Percentiles rank a stretch among this genome's conserved stretches.
phyloP scores from a whole-genome alignment of 164 flowering plant species.

The Macadamia tetraphylla region DNA sequence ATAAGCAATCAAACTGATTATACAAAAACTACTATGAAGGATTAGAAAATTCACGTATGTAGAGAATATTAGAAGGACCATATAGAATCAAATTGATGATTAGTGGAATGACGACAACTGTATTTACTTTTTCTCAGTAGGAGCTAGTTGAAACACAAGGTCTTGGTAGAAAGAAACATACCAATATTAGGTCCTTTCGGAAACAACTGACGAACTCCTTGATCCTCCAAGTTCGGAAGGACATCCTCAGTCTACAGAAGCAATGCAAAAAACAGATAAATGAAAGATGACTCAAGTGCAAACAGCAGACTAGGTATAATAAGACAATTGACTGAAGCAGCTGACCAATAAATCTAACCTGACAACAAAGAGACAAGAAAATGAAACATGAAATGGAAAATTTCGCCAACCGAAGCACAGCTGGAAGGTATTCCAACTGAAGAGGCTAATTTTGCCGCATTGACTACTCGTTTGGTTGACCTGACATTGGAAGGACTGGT shows the following conservation, averaged over 20 bases:
- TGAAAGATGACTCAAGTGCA: not conserved
- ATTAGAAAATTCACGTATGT: no score
- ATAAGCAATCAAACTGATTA: no score
- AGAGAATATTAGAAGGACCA: no score
- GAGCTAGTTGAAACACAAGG: not conserved
- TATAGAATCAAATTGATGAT: no score
- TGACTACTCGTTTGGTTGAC: no score
- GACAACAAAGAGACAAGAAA: not conserved
- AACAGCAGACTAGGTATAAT: not conserved
- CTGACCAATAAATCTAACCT: not conserved
- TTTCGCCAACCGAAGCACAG: not conserved
- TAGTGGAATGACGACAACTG: not conserved
- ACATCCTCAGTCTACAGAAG: conserved; percentile 74
- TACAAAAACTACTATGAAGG: no score
- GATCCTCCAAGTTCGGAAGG: conserved; percentile 92
- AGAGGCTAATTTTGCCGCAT: no score
- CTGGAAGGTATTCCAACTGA: not conserved
- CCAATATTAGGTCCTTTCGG: conserved; percentile 81
- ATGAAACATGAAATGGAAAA: no score
- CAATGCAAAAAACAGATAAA: not conserved
- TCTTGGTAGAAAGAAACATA: conserved; percentile 22
- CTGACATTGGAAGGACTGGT: no score
- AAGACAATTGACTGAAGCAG: not conserved
- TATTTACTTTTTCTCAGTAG: not conserved
- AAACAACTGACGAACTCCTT: conserved; percentile 87